phyloP scores from a whole-genome alignment of 768 basidiomycete species.

The Phanerochaete sordida region DNA sequence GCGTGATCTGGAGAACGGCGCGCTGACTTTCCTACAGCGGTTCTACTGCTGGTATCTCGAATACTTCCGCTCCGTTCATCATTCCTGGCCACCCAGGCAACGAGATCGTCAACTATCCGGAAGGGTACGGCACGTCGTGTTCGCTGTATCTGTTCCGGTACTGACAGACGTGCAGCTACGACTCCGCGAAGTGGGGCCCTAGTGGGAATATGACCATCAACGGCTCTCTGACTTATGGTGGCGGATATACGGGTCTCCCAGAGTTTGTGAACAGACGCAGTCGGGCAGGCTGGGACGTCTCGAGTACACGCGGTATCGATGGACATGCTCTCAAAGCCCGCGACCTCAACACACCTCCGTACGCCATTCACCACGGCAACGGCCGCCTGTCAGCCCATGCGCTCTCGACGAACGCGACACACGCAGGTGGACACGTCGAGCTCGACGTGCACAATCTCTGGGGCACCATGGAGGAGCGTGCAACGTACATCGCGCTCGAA shows the following conservation, averaged over 20 bases:
- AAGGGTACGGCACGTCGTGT: conserved; percentile 56
- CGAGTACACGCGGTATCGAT: conserved; percentile 17
- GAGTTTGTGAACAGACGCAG: not conserved
- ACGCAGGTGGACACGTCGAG: conserved; percentile 56
- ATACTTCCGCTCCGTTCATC: conserved; percentile 50
- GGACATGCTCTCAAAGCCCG: conserved; percentile 25
- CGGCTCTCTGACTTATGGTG: conserved; percentile 52
- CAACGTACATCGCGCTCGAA: conserved; percentile 57
- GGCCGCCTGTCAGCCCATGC: conserved; percentile 51
- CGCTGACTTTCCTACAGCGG: conserved; percentile 36
- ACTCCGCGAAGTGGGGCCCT: conserved; percentile 54
- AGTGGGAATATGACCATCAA: conserved; percentile 76
- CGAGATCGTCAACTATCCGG: conserved; percentile 56
- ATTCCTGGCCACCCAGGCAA: conserved; percentile 57
- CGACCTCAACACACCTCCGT: conserved; percentile 56
- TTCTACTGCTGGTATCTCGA: conserved; percentile 50
- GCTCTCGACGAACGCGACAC: conserved; percentile 69
- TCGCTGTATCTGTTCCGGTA: too few species aligned
- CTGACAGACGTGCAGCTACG: conserved; percentile 50
- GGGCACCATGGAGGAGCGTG: conserved; percentile 67
- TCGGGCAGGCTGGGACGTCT: not conserved
- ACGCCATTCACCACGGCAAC: conserved; percentile 69
- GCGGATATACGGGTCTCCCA: not conserved
- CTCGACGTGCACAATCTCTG: conserved; percentile 69
- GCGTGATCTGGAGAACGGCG: not conserved